A percentile compares a stretch with the other conserved stretches of the same genome.
Conservation (phyloP, 2,329 filamentous ascomycete genomes). For the Aspergillus sp. region DNA sequence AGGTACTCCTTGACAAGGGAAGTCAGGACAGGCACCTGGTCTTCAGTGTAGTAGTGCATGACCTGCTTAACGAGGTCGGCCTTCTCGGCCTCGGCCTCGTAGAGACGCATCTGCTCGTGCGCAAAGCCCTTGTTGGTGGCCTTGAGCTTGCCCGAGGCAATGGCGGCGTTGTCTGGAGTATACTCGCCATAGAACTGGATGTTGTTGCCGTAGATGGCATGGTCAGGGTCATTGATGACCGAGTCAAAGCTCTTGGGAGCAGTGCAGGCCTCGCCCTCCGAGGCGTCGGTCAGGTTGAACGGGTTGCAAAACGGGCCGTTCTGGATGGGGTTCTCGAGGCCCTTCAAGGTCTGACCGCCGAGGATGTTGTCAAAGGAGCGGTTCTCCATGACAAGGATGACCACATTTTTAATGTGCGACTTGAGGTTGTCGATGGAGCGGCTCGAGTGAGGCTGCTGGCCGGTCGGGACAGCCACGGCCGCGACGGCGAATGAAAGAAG, state of each 20-base stretch:
- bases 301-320: slow-evolving; percentile 46
- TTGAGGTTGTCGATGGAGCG: slow-evolving; percentile 29
- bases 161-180: slow-evolving; percentile 38
- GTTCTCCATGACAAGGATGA: slow-evolving; percentile 43
- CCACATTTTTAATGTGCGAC: slow-evolving; percentile 39
- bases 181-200: slow-evolving; percentile 46
- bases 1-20: slow-evolving; percentile 42
- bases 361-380: slow-evolving; percentile 48
- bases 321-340: slow-evolving; percentile 45
- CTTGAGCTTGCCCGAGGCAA: slow-evolving; percentile 31
- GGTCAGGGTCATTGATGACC: slow-evolving; percentile 43
- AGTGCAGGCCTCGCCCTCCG: slow-evolving; percentile 32
- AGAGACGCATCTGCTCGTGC: slow-evolving; percentile 41
- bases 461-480: slow-evolving; percentile 8
- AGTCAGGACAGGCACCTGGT: slow-evolving; percentile 44
- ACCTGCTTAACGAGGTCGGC: slow-evolving; percentile 40
- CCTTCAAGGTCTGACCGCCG: slow-evolving; percentile 40
- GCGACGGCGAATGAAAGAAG: slow-evolving; percentile 26
- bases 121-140: slow-evolving; percentile 41
- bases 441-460: slow-evolving; percentile 5
- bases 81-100: slow-evolving; percentile 30
- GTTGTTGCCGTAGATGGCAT: slow-evolving; percentile 46
- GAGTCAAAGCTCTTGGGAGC: slow-evolving; percentile 42
- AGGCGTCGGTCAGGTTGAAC: slow-evolving; percentile 34
- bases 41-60: slow-evolving; percentile 47